Percentiles rank a stretch among this genome's conserved stretches.
These are phyloP conservation scores for Suillus brevipes DNA, from an alignment of 768 basidiomycete species.

Conservation along the genomic window DNA sequence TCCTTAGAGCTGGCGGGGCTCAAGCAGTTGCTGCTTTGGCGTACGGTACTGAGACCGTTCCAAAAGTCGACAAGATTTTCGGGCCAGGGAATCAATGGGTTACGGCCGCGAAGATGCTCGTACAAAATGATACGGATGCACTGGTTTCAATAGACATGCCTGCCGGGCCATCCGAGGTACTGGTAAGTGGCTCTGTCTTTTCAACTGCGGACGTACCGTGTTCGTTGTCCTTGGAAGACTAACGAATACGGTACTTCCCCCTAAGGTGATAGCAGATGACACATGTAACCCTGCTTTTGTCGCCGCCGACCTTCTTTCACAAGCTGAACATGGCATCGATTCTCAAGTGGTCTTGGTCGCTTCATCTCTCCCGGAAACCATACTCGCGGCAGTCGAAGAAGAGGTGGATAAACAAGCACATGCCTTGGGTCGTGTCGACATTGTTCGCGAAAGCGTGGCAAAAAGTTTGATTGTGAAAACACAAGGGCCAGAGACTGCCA, in stretches of 20 bases:
- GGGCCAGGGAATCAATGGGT: constrained; percentile 99
- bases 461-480: constrained; percentile 89
- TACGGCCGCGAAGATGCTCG: constrained; percentile 98
- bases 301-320: constrained; percentile 94
- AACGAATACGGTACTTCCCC: constrained; percentile 24
- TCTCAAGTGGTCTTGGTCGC: constrained; percentile 96
- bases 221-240: constrained; percentile 40
- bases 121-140: constrained; percentile 97
- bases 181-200: constrained; percentile 50
- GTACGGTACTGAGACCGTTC: constrained; percentile 92
- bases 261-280: constrained; percentile 89
- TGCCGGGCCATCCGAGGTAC: constrained; percentile 95
- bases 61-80: constrained; percentile 99
- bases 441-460: constrained; percentile 83
- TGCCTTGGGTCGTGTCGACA: constrained; percentile 84
- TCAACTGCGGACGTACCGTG: constrained; percentile 25
- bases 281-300: constrained; percentile 87
- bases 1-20: constrained; percentile 94
- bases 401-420: constrained; percentile 87
- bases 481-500: constrained; percentile 66
- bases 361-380: constrained; percentile 61
- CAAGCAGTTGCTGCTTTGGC: constrained; percentile 96
- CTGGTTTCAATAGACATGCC: constrained; percentile 99
- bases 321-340: constrained; percentile 97
- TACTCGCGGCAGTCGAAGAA: constrained; percentile 72